These are phyloP conservation scores for Sporisorium exsertum DNA, from an alignment of 1,284 basidiomycete species.

Conservation along the genomic window DNA sequence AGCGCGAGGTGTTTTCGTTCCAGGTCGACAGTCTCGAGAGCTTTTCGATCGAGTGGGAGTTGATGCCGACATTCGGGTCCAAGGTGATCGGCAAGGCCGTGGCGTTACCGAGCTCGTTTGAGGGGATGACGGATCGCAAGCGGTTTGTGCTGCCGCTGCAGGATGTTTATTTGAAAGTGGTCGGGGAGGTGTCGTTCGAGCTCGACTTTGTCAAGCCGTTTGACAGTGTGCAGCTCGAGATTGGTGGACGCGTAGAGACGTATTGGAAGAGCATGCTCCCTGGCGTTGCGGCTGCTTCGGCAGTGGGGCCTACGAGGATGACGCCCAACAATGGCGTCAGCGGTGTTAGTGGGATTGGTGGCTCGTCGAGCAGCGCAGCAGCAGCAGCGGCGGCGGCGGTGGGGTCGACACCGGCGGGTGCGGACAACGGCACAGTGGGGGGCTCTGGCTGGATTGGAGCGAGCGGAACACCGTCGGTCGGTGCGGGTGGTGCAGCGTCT, in stretches of 20 bases:
- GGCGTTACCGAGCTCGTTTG: slow-evolving; percentile 82
- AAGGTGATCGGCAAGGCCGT: slow-evolving; percentile 95
- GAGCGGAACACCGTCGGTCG: slow-evolving; percentile 20
- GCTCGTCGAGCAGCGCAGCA: slow-evolving; percentile 20
- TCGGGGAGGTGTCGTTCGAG: slow-evolving; percentile 94
- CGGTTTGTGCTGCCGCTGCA: slow-evolving; percentile 77
- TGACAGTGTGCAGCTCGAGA: slow-evolving; percentile 91
- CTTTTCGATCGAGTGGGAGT: slow-evolving; percentile 89
- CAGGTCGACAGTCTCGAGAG: slow-evolving; percentile 82
- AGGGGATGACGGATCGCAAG: slow-evolving; percentile 68
- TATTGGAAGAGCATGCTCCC: slow-evolving; percentile 69
- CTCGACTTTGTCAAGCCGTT: slow-evolving; percentile 90
- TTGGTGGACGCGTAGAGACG: slow-evolving; percentile 80
- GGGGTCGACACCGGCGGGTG: slow-evolving; percentile 13
- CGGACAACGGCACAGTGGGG: slow-evolving; percentile 13
- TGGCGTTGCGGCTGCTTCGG: slow-evolving; percentile 25
- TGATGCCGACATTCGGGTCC: slow-evolving; percentile 98
- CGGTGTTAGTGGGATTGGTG: slow-evolving; percentile 39
- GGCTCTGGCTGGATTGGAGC: slow-evolving; percentile 14
- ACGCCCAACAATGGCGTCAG: slow-evolving; percentile 58
- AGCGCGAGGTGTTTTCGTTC: slow-evolving; percentile 87
- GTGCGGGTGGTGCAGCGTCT: slow-evolving; percentile 20
- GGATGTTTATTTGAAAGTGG: slow-evolving; percentile 90
- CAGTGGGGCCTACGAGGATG: slow-evolving; percentile 51
- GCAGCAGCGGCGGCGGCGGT: slow-evolving; percentile 21